These are phyloP conservation scores for Lolium multiflorum DNA, from an alignment of 176 grass and related monocot genomes.

Conservation along the genomic window DNA sequence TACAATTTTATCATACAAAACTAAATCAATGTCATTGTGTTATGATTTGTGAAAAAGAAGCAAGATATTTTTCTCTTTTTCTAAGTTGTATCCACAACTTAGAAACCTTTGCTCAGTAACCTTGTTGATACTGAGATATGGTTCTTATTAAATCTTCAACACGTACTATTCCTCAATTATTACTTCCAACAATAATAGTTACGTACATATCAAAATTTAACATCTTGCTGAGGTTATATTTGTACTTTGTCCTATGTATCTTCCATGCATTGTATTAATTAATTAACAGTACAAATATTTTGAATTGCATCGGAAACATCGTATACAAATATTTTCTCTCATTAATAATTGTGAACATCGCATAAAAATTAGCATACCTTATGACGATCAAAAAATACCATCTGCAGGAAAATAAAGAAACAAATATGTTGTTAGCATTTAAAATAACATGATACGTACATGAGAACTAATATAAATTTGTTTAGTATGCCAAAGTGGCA, in stretches of 20 bases:
- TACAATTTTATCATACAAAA: background rate
- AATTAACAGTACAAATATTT: constrained; percentile 15
- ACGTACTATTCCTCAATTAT: background rate
- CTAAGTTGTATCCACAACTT: too few relatives aligned
- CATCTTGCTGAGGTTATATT: background rate
- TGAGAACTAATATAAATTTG: constrained; percentile 31
- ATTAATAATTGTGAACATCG: constrained; percentile 31
- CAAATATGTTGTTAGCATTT: constrained; percentile 16
- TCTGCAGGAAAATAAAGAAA: constrained; percentile 58
- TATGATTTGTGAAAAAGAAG: constrained; percentile 8
- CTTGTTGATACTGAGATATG: too few relatives aligned
- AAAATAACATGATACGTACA: constrained; percentile 8
- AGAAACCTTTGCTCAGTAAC: too few relatives aligned
- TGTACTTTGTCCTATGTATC: too few relatives aligned
- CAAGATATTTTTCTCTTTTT: background rate
- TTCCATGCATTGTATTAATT: background rate
- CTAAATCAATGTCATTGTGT: background rate
- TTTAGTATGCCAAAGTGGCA: background rate
- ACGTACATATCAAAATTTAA: background rate
- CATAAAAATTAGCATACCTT: constrained; percentile 65
- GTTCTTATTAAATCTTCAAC: constrained; percentile 8
- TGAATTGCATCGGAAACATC: background rate
- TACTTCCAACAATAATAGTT: constrained; percentile 9
- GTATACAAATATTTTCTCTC: background rate
- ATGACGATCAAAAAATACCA: constrained; percentile 94